Conservation (phyloP, 306 rosid genomes). For the Abrus precatorius region DNA sequence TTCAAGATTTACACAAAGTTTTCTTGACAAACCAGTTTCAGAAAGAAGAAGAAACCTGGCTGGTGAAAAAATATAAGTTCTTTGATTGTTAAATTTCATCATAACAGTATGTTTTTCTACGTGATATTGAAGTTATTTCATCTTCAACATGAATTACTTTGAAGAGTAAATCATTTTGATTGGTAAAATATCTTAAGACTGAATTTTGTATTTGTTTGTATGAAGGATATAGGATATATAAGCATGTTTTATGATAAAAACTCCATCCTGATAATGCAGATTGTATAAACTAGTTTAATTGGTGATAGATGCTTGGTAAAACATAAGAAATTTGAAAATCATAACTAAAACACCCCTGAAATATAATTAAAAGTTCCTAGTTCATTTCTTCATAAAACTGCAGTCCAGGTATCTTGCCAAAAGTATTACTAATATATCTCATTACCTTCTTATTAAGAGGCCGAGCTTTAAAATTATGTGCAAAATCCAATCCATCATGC, state of each 20-base stretch:
- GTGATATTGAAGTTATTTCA: not conserved
- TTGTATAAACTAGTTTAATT: slow-evolving; percentile 11
- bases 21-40: not conserved
- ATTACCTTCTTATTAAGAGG: slow-evolving; percentile 88
- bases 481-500: slow-evolving; percentile 59
- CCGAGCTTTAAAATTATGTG: slow-evolving; percentile 74
- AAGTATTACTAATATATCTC: not conserved
- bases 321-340: slow-evolving; percentile 3
- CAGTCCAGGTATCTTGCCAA: slow-evolving; percentile 29
- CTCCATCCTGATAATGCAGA: not conserved
- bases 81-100: not conserved
- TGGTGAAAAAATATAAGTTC: not conserved
- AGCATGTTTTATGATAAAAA: not conserved
- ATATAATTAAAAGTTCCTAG: slow-evolving; percentile 23
- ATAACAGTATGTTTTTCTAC: not conserved
- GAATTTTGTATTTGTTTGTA: slow-evolving; percentile 3
- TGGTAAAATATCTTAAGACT: not conserved
- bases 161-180: slow-evolving; percentile 15
- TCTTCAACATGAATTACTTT: slow-evolving; percentile 2
- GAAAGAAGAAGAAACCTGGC: not conserved
- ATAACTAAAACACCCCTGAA: slow-evolving; percentile 2
- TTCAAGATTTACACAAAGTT: not conserved
- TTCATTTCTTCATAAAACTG: not conserved
- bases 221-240: slow-evolving; percentile 7
- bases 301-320: slow-evolving; percentile 11